Percentiles rank a stretch among this genome's conserved stretches.
Evolutionary conservation across 1,139 yeast genomes (phyloP).

Genomic region (Geotrichum carabidarum): DNA sequence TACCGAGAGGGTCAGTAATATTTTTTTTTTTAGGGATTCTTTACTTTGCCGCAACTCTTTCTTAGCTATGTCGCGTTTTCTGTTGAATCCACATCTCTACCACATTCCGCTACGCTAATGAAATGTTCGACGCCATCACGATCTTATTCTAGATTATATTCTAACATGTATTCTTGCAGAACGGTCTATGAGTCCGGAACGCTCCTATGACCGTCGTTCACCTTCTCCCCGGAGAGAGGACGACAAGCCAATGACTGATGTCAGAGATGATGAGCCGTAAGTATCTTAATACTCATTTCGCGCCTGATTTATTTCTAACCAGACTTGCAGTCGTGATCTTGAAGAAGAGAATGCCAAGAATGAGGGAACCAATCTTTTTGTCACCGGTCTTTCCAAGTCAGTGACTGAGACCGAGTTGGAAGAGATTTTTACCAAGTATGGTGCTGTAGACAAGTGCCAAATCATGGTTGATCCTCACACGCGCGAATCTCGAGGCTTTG

Average conservation of each 20-base stretch:
- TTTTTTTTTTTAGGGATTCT: background rate
- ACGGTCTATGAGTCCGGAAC: conserved; percentile 24
- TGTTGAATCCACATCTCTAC: background rate
- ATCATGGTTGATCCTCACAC: conserved; percentile 41
- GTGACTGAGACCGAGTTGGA: conserved; percentile 35
- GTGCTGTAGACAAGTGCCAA: conserved; percentile 36
- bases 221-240: conserved; percentile 26
- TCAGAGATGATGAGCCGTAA: conserved; percentile 16
- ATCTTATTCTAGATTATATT: background rate
- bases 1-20: conserved; percentile 22
- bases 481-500: conserved; percentile 40
- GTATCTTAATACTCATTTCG: background rate
- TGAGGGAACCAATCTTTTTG: conserved; percentile 40
- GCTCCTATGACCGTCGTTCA: conserved; percentile 29
- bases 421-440: conserved; percentile 36
- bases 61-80: background rate
- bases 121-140: background rate
- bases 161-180: conserved; percentile 1
- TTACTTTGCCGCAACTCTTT: background rate
- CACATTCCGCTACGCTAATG: background rate
- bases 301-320: conserved; percentile 1
- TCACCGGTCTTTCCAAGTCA: conserved; percentile 37
- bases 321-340: conserved; percentile 8
- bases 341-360: conserved; percentile 31
- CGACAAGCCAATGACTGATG: conserved; percentile 12